phyloP scores from a whole-genome alignment of 2,329 filamentous ascomycete species.

The Dothistroma pini region DNA sequence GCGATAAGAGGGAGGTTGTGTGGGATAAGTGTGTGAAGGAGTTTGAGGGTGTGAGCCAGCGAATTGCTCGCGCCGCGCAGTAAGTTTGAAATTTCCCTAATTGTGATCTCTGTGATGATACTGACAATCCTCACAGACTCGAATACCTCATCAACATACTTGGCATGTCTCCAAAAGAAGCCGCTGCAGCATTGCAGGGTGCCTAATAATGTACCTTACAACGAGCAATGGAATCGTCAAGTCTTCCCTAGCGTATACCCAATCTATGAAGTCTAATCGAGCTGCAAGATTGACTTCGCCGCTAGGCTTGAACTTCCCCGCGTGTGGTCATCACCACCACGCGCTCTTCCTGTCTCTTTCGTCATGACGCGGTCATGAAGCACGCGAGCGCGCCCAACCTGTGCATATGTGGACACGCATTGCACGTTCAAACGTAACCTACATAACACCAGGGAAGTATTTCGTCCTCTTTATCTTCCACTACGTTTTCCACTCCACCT shows the following conservation, averaged over 20 bases:
- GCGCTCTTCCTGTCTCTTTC: not conserved
- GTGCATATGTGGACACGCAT: too few species aligned
- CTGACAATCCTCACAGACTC: constrained; percentile 44
- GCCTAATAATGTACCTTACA: not conserved
- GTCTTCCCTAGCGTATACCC: not conserved
- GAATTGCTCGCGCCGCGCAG: constrained; percentile 71
- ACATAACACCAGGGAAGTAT: not conserved
- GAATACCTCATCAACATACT: constrained; percentile 63
- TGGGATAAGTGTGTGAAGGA: constrained; percentile 45
- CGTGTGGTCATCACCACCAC: not conserved
- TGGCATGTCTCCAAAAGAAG: constrained; percentile 54
- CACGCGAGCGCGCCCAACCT: not conserved
- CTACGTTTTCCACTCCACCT: not conserved
- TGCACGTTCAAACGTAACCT: too few species aligned
- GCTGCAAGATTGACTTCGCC: constrained; percentile 5
- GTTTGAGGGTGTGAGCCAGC: constrained; percentile 68
- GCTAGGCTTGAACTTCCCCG: too few species aligned
- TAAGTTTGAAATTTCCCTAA: constrained; percentile 49
- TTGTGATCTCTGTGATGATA: not conserved
- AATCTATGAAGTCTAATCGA: constrained; percentile 1
- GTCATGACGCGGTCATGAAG: constrained; percentile 1
- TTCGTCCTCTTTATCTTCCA: not conserved
- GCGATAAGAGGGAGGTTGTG: constrained; percentile 54
- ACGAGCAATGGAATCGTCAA: not conserved
- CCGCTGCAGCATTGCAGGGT: constrained; percentile 34